These are phyloP conservation scores for Saccharomycopsis babjevae DNA, from an alignment of 805 yeast genomes.

Conservation along the genomic window DNA sequence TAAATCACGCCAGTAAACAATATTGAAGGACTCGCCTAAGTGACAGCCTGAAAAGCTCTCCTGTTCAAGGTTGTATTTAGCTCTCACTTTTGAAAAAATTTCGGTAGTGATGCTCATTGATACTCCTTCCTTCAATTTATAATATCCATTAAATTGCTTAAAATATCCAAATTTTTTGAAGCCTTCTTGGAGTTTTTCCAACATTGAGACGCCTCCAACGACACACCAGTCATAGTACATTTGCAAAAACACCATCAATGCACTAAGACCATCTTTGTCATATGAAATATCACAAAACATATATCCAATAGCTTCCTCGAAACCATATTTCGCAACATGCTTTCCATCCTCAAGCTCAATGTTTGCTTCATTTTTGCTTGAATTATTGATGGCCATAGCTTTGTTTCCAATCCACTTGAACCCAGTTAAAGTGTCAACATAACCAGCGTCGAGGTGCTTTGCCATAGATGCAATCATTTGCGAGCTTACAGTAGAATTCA, in stretches of 20 bases:
- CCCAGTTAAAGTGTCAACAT: constrained; percentile 82
- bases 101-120: constrained; percentile 35
- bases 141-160: constrained; percentile 83
- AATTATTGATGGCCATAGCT: constrained; percentile 57
- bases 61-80: constrained; percentile 20
- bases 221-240: constrained; percentile 28
- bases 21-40: constrained; percentile 45
- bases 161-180: constrained; percentile 65
- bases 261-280: constrained; percentile 90
- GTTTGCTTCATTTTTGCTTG: constrained; percentile 56
- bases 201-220: constrained; percentile 29
- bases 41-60: constrained; percentile 31
- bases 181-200: constrained; percentile 39
- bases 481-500: constrained; percentile 90
- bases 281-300: constrained; percentile 68
- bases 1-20: constrained; percentile 69
- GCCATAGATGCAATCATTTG: constrained; percentile 71
- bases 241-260: constrained; percentile 66
- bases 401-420: constrained; percentile 96
- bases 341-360: constrained; percentile 79
- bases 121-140: constrained; percentile 40
- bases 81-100: constrained; percentile 49
- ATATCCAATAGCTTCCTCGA: constrained; percentile 93
- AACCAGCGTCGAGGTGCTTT: constrained; percentile 44
- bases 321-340: constrained; percentile 69